These are phyloP conservation scores for Suillus hirtellus DNA, from an alignment of 768 basidiomycete genomes.

Conservation along the genomic window DNA sequence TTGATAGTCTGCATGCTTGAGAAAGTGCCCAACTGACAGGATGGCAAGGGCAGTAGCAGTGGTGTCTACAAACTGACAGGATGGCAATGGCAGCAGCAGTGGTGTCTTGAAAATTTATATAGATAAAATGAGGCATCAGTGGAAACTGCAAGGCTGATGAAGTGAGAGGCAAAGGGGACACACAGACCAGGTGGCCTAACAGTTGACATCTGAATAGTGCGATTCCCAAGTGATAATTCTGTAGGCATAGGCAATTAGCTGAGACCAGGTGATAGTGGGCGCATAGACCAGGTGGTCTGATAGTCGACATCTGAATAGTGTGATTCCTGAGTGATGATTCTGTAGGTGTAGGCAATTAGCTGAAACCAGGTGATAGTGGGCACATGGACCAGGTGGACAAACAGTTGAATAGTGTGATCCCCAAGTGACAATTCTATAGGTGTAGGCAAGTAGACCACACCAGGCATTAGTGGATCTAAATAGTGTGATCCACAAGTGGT, in stretches of 20 bases:
- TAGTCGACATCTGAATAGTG: too few species aligned
- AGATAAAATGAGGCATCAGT: neutral
- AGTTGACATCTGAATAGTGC: too few species aligned
- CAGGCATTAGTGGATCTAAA: too few species aligned
- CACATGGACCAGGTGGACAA: slow-evolving; percentile 17
- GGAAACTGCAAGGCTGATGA: neutral
- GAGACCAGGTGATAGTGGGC: slow-evolving; percentile 4
- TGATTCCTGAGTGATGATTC: too few species aligned
- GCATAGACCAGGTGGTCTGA: slow-evolving; percentile 18
- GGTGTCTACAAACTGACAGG: neutral
- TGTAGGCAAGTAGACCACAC: too few species aligned
- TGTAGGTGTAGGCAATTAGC: too few species aligned
- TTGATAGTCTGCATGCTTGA: neutral
- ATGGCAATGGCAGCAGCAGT: neutral
- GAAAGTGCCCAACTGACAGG: neutral
- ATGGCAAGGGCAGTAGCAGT: neutral
- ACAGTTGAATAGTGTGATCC: slow-evolving; percentile 38
- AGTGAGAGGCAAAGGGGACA: slow-evolving; percentile 26
- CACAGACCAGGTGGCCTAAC: slow-evolving; percentile 19
- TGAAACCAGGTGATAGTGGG: too few species aligned
- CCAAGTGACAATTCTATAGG: slow-evolving; percentile 42
- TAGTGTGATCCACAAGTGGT: slow-evolving; percentile 51
- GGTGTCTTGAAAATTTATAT: neutral
- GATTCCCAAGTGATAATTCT: too few species aligned
- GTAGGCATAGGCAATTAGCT: too few species aligned